Conservation (phyloP, 148 eudicot species). For the Salicornia ramosissima region DNA sequence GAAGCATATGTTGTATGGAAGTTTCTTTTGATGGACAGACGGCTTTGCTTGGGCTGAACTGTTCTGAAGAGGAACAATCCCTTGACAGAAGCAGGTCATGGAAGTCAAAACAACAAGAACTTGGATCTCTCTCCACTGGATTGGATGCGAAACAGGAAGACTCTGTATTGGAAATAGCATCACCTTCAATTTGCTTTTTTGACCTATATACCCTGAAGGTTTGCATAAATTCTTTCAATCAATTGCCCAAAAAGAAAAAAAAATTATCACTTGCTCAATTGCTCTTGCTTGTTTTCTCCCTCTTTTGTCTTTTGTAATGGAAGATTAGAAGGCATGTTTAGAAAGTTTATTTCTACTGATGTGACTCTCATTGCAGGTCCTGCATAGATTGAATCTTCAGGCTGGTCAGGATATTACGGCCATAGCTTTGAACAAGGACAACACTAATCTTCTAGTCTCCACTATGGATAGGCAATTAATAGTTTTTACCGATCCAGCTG, state of each 20-base stretch:
- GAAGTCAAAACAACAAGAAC: constrained; percentile 29
- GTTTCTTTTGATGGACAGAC: constrained; percentile 72
- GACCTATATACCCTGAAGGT: constrained; percentile 75
- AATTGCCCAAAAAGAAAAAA: too few relatives aligned
- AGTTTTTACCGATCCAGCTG: constrained; percentile 91
- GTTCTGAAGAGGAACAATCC: constrained; percentile 44
- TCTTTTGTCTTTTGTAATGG: not conserved
- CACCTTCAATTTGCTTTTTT: constrained; percentile 85
- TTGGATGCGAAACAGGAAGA: constrained; percentile 31
- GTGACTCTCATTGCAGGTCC: constrained; percentile 48
- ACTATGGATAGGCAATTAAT: constrained; percentile 76
- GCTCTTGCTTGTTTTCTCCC: not conserved
- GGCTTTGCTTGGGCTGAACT: constrained; percentile 76
- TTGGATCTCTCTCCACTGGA: constrained; percentile 25
- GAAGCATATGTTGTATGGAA: constrained; percentile 75
- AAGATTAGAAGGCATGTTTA: not conserved
- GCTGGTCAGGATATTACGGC: constrained; percentile 82
- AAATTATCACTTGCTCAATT: not conserved
- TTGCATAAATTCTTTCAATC: not conserved
- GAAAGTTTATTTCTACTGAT: constrained; percentile 15
- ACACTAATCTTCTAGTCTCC: constrained; percentile 90
- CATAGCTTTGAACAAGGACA: constrained; percentile 75
- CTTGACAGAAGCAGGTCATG: constrained; percentile 28
- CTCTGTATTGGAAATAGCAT: constrained; percentile 43
- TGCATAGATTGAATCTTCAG: constrained; percentile 61